A percentile compares a stretch with the other conserved stretches of the same genome.
Evolutionary conservation across 2,329 filamentous ascomycete species (phyloP).

Genomic region (Calonectria hongkongensis): DNA sequence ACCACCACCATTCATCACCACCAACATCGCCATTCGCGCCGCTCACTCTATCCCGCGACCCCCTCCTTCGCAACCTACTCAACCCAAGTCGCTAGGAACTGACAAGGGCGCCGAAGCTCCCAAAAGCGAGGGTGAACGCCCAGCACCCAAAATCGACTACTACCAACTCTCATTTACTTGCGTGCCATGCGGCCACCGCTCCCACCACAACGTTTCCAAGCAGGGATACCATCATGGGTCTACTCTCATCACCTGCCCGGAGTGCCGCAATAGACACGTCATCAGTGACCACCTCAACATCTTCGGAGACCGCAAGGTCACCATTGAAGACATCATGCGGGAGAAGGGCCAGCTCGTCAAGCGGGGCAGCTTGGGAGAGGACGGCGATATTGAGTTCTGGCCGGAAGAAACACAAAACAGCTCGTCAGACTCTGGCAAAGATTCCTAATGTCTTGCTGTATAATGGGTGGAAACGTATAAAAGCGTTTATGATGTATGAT

Average conservation of each 20-base stretch:
- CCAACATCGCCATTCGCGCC: conserved; percentile 51
- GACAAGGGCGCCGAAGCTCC: conserved; percentile 45
- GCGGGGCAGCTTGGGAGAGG: conserved; percentile 81
- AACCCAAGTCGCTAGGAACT: conserved; percentile 36
- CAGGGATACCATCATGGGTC: conserved; percentile 96
- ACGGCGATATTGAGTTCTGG: conserved; percentile 96
- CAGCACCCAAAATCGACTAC: conserved; percentile 72
- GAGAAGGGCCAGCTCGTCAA: conserved; percentile 85
- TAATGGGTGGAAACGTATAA: not conserved
- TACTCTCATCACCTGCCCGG: conserved; percentile 90
- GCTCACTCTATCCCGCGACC: conserved; percentile 62
- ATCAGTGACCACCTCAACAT: conserved; percentile 92
- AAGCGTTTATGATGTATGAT: conserved; percentile 44
- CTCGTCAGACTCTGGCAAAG: conserved; percentile 43
- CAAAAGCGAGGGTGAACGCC: conserved; percentile 56
- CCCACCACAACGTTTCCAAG: conserved; percentile 91
- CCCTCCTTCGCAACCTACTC: conserved; percentile 45
- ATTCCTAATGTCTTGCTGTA: conserved; percentile 18
- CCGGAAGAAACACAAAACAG: conserved; percentile 75
- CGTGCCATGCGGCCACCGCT: conserved; percentile 86
- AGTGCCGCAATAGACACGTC: conserved; percentile 90
- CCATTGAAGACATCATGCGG: conserved; percentile 85
- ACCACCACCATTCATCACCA: conserved; percentile 42
- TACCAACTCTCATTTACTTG: conserved; percentile 97
- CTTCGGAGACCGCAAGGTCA: conserved; percentile 82